phyloP scores from a whole-genome alignment of 2,329 filamentous ascomycete genomes.

The Venturia asperata region DNA sequence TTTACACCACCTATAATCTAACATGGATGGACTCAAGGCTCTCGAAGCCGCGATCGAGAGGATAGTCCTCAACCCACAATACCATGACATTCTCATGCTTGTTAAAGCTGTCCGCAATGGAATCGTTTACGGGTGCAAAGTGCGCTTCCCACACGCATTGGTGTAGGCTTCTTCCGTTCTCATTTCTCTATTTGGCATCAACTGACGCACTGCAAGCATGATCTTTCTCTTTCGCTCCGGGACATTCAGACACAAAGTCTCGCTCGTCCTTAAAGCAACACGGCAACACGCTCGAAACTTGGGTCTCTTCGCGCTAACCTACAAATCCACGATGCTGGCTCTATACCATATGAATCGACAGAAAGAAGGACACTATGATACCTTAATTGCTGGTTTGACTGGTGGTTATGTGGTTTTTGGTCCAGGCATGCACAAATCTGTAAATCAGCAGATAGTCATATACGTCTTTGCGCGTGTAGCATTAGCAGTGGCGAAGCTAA shows the following conservation, averaged over 20 bases:
- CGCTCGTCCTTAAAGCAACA: constrained; percentile 76
- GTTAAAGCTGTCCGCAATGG: constrained; percentile 95
- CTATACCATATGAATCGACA: constrained; percentile 50
- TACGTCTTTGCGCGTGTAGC: constrained; percentile 93
- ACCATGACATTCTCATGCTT: constrained; percentile 77
- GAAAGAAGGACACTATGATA: constrained; percentile 67
- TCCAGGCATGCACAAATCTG: constrained; percentile 64
- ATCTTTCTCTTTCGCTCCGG: constrained; percentile 93
- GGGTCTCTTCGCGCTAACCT: constrained; percentile 81
- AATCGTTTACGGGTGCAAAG: constrained; percentile 92
- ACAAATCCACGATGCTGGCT: constrained; percentile 74
- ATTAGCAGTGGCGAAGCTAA: constrained; percentile 74
- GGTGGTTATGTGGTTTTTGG: constrained; percentile 95
- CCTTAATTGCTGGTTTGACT: constrained; percentile 76
- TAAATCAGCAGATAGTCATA: constrained; percentile 95
- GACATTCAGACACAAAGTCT: constrained; percentile 74
- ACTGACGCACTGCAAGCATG: constrained; percentile 55
- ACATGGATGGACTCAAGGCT: constrained; percentile 17
- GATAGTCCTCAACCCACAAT: constrained; percentile 71
- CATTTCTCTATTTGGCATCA: background rate
- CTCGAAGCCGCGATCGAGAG: constrained; percentile 61
- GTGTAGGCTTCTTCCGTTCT: constrained; percentile 46
- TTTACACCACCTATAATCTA: background rate
- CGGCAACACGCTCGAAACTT: constrained; percentile 86
- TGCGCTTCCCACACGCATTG: constrained; percentile 94